These are phyloP conservation scores for Posidonia australis DNA, from an alignment of 106 monocot species.

Conservation along the genomic window DNA sequence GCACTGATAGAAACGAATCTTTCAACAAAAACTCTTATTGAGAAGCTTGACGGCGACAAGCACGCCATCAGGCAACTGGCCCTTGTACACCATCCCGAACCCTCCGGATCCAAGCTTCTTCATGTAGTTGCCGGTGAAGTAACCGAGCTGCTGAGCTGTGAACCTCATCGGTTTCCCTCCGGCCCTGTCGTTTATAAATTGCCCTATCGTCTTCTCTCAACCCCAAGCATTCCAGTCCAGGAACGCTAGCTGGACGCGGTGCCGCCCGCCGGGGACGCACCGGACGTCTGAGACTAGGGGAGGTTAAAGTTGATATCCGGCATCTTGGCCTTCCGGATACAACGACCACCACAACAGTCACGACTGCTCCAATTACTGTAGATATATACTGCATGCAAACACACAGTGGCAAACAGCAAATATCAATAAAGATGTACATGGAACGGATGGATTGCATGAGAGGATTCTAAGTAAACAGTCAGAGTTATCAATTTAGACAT, in stretches of 20 bases:
- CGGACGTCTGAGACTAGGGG: background rate
- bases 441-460: too few relatives aligned
- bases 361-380: background rate
- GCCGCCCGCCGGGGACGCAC: background rate
- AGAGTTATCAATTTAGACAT: too few relatives aligned
- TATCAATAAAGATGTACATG: too few relatives aligned
- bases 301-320: background rate
- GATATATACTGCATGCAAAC: background rate
- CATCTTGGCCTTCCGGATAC: background rate
- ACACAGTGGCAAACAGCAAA: too few relatives aligned
- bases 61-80: background rate
- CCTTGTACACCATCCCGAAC: constrained; percentile 9
- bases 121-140: too few relatives aligned
- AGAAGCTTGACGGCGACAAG: constrained; percentile 2
- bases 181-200: background rate
- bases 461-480: too few relatives aligned
- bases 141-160: too few relatives aligned
- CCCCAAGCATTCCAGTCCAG: background rate
- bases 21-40: background rate
- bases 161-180: too few relatives aligned
- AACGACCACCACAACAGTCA: background rate
- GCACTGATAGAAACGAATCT: too few relatives aligned
- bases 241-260: background rate
- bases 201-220: background rate
- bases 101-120: constrained; percentile 6